Evolutionary conservation across 2,329 filamentous ascomycete species (phyloP), one percentile per base, ranked within the genome.

Genomic region (Monilinia fructigena): DNA sequence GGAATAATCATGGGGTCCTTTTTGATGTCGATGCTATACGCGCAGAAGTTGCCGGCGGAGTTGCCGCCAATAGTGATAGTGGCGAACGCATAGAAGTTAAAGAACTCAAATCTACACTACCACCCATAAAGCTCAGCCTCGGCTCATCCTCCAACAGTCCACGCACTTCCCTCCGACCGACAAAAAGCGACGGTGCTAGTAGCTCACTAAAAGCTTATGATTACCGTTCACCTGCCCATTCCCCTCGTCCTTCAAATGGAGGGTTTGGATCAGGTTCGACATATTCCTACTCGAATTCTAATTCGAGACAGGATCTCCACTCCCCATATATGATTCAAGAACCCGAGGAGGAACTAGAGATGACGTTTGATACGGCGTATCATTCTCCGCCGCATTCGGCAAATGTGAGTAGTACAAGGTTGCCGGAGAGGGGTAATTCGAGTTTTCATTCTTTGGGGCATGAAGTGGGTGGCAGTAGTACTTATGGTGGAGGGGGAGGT

Each of bases 11-110:
- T 40, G 73, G 75, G 18, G 89, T 98, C 11, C 82, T 99, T 55
- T 99, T 99, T 74, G 95, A 99, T 74, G 87, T 99, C 56, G 95
- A 99, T 73, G 95, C 95, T 16, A 98, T 99, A 70, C 85, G 92
- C 59, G 89, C 92, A 12, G 91, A 96, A 74, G 81, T 99, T 45
- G 91, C 91, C 48, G 28, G 28, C 10, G 63, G 58, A 26, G 28
- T 60, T 38, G 20, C 45, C 26, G 20, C 58, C 16, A 45, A 48
- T 18, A 28, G 45, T 50, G 31, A 20, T 18, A 38, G 28, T 4
- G 75, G 68, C 54, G 73, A 77, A 54, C 71, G 73, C 72, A 78
- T 88, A 56, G 82, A 86, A 76, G 87, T 96, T 70, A 89, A 87
- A 75, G 91, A 98, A 79, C 85, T 97, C 67, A 85, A 95, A 77